Evolutionary conservation across 164 flowering plant species (phyloP).

Genomic region (Paratinospora sagittata): DNA sequence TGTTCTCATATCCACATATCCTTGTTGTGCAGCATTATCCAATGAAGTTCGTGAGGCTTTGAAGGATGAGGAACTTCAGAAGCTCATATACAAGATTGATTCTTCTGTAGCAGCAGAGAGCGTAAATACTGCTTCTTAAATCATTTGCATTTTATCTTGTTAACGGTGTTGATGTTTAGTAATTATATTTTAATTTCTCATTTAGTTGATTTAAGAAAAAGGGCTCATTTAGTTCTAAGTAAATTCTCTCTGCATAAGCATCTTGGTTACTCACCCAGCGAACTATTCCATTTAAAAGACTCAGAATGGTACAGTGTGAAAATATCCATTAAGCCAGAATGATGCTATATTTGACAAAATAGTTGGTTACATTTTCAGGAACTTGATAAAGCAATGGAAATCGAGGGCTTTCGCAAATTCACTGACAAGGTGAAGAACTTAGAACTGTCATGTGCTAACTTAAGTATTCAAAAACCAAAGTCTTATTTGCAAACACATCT

Average conservation of each 20-base stretch:
- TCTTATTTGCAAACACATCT: background rate
- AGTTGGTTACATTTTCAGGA: constrained; percentile 31
- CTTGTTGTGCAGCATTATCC: constrained; percentile 45
- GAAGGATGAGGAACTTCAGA: constrained; percentile 57
- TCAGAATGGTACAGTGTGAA: no score
- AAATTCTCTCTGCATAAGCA: no score
- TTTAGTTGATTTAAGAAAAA: no score
- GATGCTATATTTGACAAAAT: background rate
- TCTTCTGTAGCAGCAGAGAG: constrained; percentile 43
- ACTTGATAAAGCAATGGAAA: constrained; percentile 61
- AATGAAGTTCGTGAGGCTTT: constrained; percentile 57
- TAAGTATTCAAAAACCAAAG: background rate
- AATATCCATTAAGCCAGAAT: no score
- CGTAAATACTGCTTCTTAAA: constrained; percentile 28
- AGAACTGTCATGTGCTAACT: background rate
- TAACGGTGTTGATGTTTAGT: background rate
- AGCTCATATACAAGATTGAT: constrained; percentile 51
- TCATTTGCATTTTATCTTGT: background rate
- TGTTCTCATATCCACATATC: background rate
- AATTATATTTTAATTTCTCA: no score
- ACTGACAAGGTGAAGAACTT: constrained; percentile 51
- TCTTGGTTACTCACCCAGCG: no score
- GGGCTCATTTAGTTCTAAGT: no score
- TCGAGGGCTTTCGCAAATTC: constrained; percentile 48
- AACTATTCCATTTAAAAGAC: no score